phyloP scores from a whole-genome alignment of 2,329 filamentous ascomycete genomes.

The Rhinocladiella similis region DNA sequence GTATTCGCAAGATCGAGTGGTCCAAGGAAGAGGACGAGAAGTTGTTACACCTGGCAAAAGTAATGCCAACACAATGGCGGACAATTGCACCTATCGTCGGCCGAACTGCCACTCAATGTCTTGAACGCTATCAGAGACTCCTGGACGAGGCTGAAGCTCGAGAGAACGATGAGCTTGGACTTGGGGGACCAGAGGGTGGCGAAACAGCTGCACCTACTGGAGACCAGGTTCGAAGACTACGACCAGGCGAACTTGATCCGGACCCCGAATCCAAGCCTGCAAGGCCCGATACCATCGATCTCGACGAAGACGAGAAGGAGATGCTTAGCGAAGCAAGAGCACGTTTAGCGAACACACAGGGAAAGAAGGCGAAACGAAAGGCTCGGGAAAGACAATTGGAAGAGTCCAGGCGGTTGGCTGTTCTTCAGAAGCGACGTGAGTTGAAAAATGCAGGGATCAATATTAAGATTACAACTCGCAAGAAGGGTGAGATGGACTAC shows the following conservation, averaged over 20 bases:
- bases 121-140: conserved; percentile 95
- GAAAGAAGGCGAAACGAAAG: conserved; percentile 98
- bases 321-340: conserved; percentile 98
- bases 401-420: conserved; percentile 84
- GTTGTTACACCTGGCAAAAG: conserved; percentile 89
- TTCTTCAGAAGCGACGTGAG: conserved; percentile 91
- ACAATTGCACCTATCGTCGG: conserved; percentile 97
- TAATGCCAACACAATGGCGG: conserved; percentile 99
- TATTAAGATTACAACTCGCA: conserved; percentile 87
- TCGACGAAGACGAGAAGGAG: conserved; percentile 99
- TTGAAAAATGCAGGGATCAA: conserved; percentile 98
- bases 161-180: conserved; percentile 75
- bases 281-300: conserved; percentile 91
- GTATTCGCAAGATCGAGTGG: conserved; percentile 99
- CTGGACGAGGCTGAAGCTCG: conserved; percentile 92
- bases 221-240: conserved; percentile 84
- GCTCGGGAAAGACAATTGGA: conserved; percentile 93
- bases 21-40: conserved; percentile 98
- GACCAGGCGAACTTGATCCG: conserved; percentile 91
- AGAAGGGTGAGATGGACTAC: conserved; percentile 98
- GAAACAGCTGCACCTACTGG: conserved; percentile 86
- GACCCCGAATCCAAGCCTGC: conserved; percentile 96
- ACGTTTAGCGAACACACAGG: conserved; percentile 94
- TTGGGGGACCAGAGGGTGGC: conserved; percentile 82
- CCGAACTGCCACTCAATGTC: conserved; percentile 91